Base-by-base conservation (phyloP, 106 monocot genomes). In the Dendrobium catenatum region DNA sequence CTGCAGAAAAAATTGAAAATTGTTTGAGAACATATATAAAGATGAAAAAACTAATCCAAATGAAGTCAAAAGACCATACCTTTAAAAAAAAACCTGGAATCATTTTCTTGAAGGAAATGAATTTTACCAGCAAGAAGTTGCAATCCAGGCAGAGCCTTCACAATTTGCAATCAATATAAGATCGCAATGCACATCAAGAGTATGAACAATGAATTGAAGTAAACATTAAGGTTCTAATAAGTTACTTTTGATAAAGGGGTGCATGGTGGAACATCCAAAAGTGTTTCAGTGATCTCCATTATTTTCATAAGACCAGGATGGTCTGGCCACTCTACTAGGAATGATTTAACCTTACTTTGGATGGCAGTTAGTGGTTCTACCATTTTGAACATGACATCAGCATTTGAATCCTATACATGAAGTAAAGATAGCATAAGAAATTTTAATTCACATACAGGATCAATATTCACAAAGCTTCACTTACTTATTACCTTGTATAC, bases 251-350 rank as follows among this genome's bases (percentile, higher is more conserved):
- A 88, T 75, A 91, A 74, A 58, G 92, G 89, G 16, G 89, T 86
- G 54, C 68, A 83, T 9, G 83, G 58, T 78, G 94, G 86, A 42
- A 90, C 78, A 33, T 68, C 51, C 73, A 98, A 81, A 80, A 98
- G 90, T 17, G 75, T 81, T 17, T 85, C 85, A 46, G 80, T 84
- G 41, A 81, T 31, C 41, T 94, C 91, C 51, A 86, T 40, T 72
- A 94, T 81, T 77, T 88, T 94, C 70, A 83, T 84, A 61, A 92
- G 94, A 78, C 82, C 89, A 66, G 97, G 97, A 86, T 98, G 97
- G 4, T 88, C 97, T 0, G 90, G 85, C 92, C 92, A 98, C 15
- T 94, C 92, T 55, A 80, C 73, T 48, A 92, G 83, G 79, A 88
- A 80, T 55, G 43, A 78, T 55, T 44, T 81, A 81, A 89, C 85